These are phyloP conservation scores for Boletus subcaerulescens DNA, from an alignment of 768 basidiomycete genomes.

Conservation along the genomic window DNA sequence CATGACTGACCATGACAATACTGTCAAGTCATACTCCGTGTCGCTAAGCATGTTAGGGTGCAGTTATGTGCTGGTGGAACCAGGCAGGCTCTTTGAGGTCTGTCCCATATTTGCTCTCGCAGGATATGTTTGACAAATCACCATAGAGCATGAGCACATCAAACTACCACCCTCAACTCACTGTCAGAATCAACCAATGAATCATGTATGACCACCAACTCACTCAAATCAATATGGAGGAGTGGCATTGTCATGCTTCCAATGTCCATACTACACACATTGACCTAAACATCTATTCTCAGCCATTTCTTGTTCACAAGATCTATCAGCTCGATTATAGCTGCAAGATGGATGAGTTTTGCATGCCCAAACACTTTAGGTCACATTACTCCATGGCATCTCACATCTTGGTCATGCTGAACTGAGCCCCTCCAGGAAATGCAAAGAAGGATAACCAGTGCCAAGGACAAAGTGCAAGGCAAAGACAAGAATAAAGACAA, in stretches of 20 bases:
- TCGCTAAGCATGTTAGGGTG: conserved; percentile 72
- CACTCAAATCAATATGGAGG: conserved; percentile 61
- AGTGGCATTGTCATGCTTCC: conserved; percentile 69
- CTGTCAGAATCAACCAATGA: conserved; percentile 85
- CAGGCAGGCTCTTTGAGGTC: conserved; percentile 83
- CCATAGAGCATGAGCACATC: conserved; percentile 67
- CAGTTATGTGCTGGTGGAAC: conserved; percentile 69
- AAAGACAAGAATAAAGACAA: conserved; percentile 17
- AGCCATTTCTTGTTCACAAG: conserved; percentile 78
- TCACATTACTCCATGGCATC: conserved; percentile 16
- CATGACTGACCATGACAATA: conserved; percentile 81
- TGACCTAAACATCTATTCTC: neutral
- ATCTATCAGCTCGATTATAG: conserved; percentile 89
- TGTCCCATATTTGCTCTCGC: conserved; percentile 17
- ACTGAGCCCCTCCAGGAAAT: conserved; percentile 41
- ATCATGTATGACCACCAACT: conserved; percentile 69
- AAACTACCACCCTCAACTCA: conserved; percentile 85
- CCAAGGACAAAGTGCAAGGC: conserved; percentile 32
- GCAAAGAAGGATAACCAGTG: conserved; percentile 33
- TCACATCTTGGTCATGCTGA: neutral
- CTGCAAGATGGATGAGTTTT: conserved; percentile 65
- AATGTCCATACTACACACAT: neutral
- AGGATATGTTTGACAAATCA: neutral
- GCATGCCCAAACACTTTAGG: conserved; percentile 90
- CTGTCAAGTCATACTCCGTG: conserved; percentile 69